Evolutionary conservation across 1,139 yeast species (phyloP).

Genomic region (Candida tetrigidarum): DNA sequence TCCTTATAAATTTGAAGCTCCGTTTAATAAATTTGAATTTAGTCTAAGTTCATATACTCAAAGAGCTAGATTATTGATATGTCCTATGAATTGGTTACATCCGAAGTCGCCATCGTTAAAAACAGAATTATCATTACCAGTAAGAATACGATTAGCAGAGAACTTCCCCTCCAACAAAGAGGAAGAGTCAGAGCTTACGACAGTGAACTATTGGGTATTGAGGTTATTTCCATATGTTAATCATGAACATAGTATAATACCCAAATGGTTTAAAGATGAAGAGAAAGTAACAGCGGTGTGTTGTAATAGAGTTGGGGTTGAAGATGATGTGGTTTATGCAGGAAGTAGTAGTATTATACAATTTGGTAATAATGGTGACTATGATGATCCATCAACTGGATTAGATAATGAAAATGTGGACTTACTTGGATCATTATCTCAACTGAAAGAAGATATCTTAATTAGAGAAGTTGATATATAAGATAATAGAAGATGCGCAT

Average conservation of each 20-base stretch:
- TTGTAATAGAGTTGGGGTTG: conserved; percentile 79
- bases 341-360: conserved; percentile 67
- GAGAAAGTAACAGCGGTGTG: conserved; percentile 45
- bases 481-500: neutral
- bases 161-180: conserved; percentile 1
- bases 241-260: conserved; percentile 38
- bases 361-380: conserved; percentile 41
- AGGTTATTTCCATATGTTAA: conserved; percentile 67
- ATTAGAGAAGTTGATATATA: conserved; percentile 55
- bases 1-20: conserved; percentile 83
- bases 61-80: conserved; percentile 57
- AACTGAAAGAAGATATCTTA: conserved; percentile 65
- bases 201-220: conserved; percentile 67
- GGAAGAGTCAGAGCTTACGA: conserved; percentile 26
- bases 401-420: conserved; percentile 51
- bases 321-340: conserved; percentile 69
- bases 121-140: conserved; percentile 7
- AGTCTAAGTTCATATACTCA: conserved; percentile 55
- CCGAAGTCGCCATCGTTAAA: conserved; percentile 50
- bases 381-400: conserved; percentile 13
- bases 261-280: conserved; percentile 21
- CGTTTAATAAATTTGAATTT: conserved; percentile 76
- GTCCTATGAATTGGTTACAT: conserved; percentile 92
- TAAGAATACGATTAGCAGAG: conserved; percentile 10
- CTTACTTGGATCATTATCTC: conserved; percentile 58